Evolutionary conservation across 768 basidiomycete species (phyloP).

Genomic region (Podaxis sp.): DNA sequence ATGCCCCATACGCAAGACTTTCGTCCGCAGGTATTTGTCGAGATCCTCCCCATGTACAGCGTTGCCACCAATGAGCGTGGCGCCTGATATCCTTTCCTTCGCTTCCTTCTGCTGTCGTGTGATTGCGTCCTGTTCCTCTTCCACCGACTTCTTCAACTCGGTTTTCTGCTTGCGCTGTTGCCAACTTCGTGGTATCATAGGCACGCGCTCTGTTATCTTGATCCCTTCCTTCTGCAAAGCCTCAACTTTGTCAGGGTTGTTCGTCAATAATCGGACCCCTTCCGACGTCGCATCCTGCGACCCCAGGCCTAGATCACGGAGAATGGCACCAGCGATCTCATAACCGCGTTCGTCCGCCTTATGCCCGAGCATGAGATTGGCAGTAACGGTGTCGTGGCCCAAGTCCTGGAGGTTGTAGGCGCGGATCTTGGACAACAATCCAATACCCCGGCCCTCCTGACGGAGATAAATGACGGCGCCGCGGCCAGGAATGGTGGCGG

Average conservation of each 20-base stretch:
- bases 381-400: constrained; percentile 98
- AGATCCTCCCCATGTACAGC: constrained; percentile 80
- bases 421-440: constrained; percentile 90
- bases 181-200: constrained; percentile 96
- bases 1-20: constrained; percentile 97
- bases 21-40: constrained; percentile 94
- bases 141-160: constrained; percentile 21
- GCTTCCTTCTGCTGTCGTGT: constrained; percentile 24
- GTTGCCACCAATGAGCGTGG: constrained; percentile 79
- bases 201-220: constrained; percentile 75
- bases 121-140: constrained; percentile 17
- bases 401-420: constrained; percentile 98
- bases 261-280: constrained; percentile 82
- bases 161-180: constrained; percentile 37
- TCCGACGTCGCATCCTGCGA: constrained; percentile 38
- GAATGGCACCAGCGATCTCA: constrained; percentile 86
- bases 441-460: constrained; percentile 97
- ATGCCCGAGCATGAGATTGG: constrained; percentile 94
- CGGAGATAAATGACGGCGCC: constrained; percentile 94
- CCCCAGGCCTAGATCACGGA: constrained; percentile 82
- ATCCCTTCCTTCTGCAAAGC: constrained; percentile 86
- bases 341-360: constrained; percentile 93
- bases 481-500: constrained; percentile 69
- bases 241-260: constrained; percentile 96
- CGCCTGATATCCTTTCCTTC: constrained; percentile 52